A percentile compares a stretch with the other conserved stretches of the same genome.
These are phyloP conservation scores for Luzula sylvatica DNA, from an alignment of 176 grass and related monocot genomes.

Conservation along the genomic window DNA sequence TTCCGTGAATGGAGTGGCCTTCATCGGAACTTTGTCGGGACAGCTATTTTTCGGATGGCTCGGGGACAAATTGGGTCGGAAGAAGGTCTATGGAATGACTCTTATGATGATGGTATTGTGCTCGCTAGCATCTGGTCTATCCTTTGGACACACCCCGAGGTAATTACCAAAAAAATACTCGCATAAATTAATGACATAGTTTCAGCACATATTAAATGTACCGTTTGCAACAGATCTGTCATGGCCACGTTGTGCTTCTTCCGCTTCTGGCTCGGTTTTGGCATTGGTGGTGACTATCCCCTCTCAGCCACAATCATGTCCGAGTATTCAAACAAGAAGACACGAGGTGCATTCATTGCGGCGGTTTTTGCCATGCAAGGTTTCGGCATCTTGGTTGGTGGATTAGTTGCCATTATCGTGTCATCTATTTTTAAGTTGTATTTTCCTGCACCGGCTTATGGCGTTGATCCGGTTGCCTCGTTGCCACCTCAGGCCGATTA, in stretches of 20 bases:
- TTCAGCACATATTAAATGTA: too few relatives aligned
- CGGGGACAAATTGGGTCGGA: conserved; percentile 36
- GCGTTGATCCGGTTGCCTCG: conserved; percentile 10
- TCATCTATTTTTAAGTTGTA: conserved; percentile 2
- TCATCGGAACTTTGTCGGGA: conserved; percentile 33
- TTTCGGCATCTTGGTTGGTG: conserved; percentile 51
- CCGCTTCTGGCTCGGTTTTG: conserved; percentile 52
- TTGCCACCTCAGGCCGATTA: conserved; percentile 19
- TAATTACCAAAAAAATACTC: too few relatives aligned
- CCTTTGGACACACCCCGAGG: conserved; percentile 15
- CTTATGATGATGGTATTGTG: conserved; percentile 30
- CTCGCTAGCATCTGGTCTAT: conserved; percentile 35
- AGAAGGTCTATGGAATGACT: conserved; percentile 38
- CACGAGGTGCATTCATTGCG: conserved; percentile 58
- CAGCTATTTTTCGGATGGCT: conserved; percentile 55
- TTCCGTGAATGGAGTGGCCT: conserved; percentile 40
- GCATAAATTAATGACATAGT: too few relatives aligned
- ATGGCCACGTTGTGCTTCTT: conserved; percentile 45
- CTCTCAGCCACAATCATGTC: conserved; percentile 66
- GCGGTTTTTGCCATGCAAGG: conserved; percentile 81
- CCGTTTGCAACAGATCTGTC: conserved; percentile 3
- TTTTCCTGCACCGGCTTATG: conserved; percentile 17
- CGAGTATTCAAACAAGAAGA: conserved; percentile 58
- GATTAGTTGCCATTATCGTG: conserved; percentile 19
- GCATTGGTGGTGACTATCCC: conserved; percentile 50